Conservation (phyloP, 306 rosid genomes). For the Casuarina equisetifolia region DNA sequence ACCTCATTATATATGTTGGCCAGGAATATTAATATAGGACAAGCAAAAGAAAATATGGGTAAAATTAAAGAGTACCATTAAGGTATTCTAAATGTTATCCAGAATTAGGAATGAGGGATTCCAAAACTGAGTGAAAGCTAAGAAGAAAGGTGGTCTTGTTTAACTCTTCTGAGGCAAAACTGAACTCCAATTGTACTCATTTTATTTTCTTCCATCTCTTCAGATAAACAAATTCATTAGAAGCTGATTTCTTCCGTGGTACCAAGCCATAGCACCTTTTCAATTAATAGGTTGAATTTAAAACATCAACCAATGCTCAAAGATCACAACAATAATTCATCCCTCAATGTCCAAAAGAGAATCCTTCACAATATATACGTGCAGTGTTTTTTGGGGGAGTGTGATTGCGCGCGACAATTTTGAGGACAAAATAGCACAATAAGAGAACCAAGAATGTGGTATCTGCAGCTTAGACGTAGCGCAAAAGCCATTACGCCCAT, state of each 20-base stretch:
- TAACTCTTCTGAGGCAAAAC: background rate
- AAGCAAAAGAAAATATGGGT: no score
- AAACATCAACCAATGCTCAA: background rate
- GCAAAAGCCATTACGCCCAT: background rate
- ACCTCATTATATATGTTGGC: background rate
- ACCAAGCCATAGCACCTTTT: background rate
- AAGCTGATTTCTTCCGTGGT: background rate
- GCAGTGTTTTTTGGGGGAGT: background rate
- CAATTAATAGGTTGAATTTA: background rate
- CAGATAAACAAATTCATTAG: background rate
- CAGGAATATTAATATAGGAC: background rate
- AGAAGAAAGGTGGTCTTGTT: background rate
- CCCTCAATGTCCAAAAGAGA: background rate
- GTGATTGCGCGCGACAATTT: background rate
- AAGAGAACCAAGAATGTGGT: background rate
- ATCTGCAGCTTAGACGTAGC: background rate
- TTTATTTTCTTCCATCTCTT: background rate
- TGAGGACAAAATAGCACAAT: background rate
- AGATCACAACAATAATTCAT: background rate
- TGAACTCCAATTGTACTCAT: background rate
- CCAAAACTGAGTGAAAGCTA: background rate
- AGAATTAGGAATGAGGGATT: conserved; percentile 2
- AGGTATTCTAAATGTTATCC: background rate
- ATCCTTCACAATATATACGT: background rate
- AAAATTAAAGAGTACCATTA: background rate